These are phyloP conservation scores for Pythium graminicola DNA, from an alignment of 352 stramenopile species.

Conservation along the genomic window DNA sequence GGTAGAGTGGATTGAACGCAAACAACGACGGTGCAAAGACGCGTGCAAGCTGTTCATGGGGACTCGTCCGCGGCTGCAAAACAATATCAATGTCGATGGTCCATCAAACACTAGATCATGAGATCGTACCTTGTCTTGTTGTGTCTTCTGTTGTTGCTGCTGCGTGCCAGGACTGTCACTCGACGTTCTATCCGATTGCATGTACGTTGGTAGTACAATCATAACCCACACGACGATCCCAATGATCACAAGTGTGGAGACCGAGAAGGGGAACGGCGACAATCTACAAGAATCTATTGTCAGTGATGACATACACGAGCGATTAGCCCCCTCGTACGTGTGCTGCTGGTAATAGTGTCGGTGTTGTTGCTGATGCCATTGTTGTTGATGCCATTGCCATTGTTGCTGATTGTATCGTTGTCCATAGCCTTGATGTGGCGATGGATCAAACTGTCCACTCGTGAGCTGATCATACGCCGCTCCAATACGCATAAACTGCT, in stretches of 20 bases:
- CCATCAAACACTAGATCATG: neutral
- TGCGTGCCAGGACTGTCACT: neutral
- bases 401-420: constrained; percentile 28
- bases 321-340: constrained; percentile 1
- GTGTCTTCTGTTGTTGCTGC: neutral
- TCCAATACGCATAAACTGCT: constrained; percentile 73
- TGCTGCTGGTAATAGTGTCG: constrained; percentile 9
- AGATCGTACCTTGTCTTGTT: neutral
- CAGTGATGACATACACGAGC: too few species aligned
- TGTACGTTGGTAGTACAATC: constrained; percentile 32
- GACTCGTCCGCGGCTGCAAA: constrained; percentile 11
- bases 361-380: constrained; percentile 23
- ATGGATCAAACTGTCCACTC: constrained; percentile 19
- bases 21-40: constrained; percentile 66
- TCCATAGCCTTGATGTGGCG: constrained; percentile 22
- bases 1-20: constrained; percentile 57
- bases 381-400: constrained; percentile 44
- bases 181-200: constrained; percentile 8
- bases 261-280: constrained; percentile 44
- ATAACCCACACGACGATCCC: constrained; percentile 39
- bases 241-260: constrained; percentile 31
- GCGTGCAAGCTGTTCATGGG: constrained; percentile 49
- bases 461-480: constrained; percentile 62
- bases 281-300: too few species aligned
- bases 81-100: neutral